Base-by-base conservation (phyloP, 208 protist species). In the Naegleria gruberi region DNA sequence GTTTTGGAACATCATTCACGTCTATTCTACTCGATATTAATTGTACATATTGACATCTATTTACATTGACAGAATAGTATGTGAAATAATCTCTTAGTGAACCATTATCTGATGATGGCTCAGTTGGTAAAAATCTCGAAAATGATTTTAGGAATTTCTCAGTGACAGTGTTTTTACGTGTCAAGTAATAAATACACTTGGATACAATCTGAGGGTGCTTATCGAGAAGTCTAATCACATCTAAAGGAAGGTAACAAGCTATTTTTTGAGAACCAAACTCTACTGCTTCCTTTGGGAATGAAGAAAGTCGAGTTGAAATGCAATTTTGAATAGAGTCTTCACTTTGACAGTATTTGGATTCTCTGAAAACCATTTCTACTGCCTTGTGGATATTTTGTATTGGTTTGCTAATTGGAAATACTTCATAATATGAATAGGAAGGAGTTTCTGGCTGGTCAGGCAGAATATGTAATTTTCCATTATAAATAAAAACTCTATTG, bases 401-500 rank as follows among this genome's bases (percentile, higher is more conserved):
- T 37, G 26, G 83, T 87, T 37, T 40, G 40, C 57, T 43, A 47
- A 42, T 55, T 37, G 45, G 8, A 34, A 41, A 26, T 42, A 44
- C 45, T 23, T 51, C 83, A 57, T 51, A 87, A 23, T 77, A 42
- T 19, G 26, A 12, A 43, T 82, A 26, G 26, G 44, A 82, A 8
- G 88, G 88, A 23, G 12, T 89, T 51, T 89, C 8, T 55, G 85
- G 85, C 8, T 17, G 34, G 23, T 45, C 17, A 26, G 88, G 88
- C 45, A 90, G 23, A 0, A 82, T 47, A 74, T 81, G 45, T n/a
- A 90, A 0, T 5, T 81, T 40, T 42, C 89, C 89, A 46, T 47
- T 87, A 15, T 17, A 46, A 15, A 90, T 83, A 77, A 90, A 90
- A 12, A 90, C 73, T 85, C 65, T 8, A 44, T 90, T 47, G 10